A percentile compares a stretch with the other conserved stretches of the same genome.
These are phyloP conservation scores for Sarocladium brachiariae DNA, from an alignment of 2,329 filamentous ascomycete genomes.

Conservation along the genomic window DNA sequence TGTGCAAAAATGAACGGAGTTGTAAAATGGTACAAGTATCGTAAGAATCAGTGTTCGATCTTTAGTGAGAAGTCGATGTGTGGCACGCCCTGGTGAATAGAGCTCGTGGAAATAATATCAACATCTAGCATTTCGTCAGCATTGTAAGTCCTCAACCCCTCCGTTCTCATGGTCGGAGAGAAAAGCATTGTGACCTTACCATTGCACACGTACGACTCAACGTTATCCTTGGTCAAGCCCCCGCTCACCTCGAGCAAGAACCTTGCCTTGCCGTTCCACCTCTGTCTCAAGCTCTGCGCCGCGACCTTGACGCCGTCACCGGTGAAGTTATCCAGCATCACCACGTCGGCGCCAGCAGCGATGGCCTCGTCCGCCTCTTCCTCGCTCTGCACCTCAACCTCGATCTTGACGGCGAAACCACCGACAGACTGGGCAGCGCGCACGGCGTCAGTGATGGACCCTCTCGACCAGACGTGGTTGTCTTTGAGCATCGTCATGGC, in stretches of 20 bases:
- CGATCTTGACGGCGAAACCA: slow-evolving; percentile 88
- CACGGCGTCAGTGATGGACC: slow-evolving; percentile 81
- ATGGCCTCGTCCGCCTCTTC: slow-evolving; percentile 89
- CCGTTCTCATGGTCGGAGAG: too few relatives aligned
- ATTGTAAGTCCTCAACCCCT: too few relatives aligned
- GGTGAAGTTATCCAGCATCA: slow-evolving; percentile 97
- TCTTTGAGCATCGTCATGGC: slow-evolving; percentile 99
- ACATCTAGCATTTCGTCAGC: slow-evolving; percentile 52
- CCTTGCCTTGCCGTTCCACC: slow-evolving; percentile 66
- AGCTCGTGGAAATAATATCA: slow-evolving; percentile 93
- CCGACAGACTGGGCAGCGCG: slow-evolving; percentile 73
- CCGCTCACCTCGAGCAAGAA: slow-evolving; percentile 91
- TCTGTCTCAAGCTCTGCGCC: slow-evolving; percentile 67
- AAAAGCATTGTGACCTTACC: slow-evolving; percentile 38
- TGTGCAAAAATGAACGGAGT: too few relatives aligned
- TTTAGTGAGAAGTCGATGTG: slow-evolving; percentile 97
- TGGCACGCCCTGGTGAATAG: slow-evolving; percentile 89
- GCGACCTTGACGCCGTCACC: slow-evolving; percentile 70
- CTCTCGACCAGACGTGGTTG: slow-evolving; percentile 92
- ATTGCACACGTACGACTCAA: slow-evolving; percentile 69
- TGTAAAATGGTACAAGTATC: too few relatives aligned
- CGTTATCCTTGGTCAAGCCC: slow-evolving; percentile 79
- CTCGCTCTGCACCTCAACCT: slow-evolving; percentile 89
- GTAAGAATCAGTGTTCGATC: slow-evolving; percentile 55
- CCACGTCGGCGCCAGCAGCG: slow-evolving; percentile 81